Percentiles rank a stretch among this genome's conserved stretches.
These are phyloP conservation scores for Amesomyces nigricolor DNA, from an alignment of 2,329 filamentous ascomycete species.

Conservation along the genomic window DNA sequence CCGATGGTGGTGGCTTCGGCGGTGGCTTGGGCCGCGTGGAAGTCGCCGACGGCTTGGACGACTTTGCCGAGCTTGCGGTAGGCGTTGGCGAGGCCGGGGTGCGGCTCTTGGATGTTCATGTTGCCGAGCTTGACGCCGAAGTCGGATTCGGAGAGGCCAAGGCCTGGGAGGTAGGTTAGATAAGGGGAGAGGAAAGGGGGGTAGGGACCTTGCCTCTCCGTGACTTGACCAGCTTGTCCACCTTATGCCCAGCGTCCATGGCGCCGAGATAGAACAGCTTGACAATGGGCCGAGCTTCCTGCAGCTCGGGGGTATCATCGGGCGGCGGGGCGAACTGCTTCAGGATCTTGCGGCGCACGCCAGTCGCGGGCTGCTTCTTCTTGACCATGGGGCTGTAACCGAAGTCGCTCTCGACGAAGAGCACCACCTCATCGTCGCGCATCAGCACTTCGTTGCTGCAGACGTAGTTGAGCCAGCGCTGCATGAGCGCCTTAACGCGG, in stretches of 20 bases:
- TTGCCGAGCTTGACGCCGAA: conserved; percentile 83
- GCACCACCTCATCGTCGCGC: conserved; percentile 91
- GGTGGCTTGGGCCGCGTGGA: conserved; percentile 91
- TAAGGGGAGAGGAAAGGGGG: conserved; percentile 18
- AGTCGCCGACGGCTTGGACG: conserved; percentile 89
- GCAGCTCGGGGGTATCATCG: conserved; percentile 92
- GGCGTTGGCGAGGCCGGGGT: conserved; percentile 78
- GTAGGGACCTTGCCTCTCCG: conserved; percentile 63
- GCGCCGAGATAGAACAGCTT: conserved; percentile 93
- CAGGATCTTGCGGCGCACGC: conserved; percentile 87
- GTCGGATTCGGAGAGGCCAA: conserved; percentile 87
- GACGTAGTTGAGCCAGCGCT: conserved; percentile 92
- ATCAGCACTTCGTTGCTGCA: conserved; percentile 90
- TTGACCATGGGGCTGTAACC: conserved; percentile 94
- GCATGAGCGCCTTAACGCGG: conserved; percentile 81
- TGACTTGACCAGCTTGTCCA: conserved; percentile 89
- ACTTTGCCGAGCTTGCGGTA: conserved; percentile 94
- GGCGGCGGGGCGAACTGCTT: conserved; percentile 98
- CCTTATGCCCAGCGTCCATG: conserved; percentile 96
- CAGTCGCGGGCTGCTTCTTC: conserved; percentile 94
- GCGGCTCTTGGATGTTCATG: conserved; percentile 86
- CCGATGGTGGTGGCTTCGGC: conserved; percentile 92
- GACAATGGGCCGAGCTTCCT: conserved; percentile 81
- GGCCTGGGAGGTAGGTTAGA: conserved; percentile 47
- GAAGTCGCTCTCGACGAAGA: conserved; percentile 99